Evolutionary conservation across 2,329 filamentous ascomycete genomes (phyloP), one percentile per base, ranked within the genome.

Genomic region (Capronia americana): DNA sequence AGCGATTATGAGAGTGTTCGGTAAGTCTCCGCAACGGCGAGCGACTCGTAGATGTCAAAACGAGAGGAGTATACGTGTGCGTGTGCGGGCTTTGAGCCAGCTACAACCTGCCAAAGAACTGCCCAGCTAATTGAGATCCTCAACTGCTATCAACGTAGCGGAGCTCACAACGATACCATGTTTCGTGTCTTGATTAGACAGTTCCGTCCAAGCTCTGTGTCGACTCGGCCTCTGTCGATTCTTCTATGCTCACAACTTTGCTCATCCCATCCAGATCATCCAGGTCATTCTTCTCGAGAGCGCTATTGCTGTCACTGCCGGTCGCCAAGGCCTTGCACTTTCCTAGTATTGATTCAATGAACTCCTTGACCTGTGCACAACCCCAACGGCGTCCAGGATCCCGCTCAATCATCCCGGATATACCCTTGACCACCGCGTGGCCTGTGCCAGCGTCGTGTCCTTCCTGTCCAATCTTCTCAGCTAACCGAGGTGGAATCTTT

Each of bases 361-460:
- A 73, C 34, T 74, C 69, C 59, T 76, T 77, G 23, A 80, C 75
- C 64, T 77, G 70, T 24, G 71, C 71, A 58, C 78, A 81, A 24
- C 70, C 69, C 79, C 77, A 82, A 62, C 80, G 74, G 38, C 67
- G 67, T 30, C 69, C 69, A 4, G 78, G 74, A 48, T 77, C 73
- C 3, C 75, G 75, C 7, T 79, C 75, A 61, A 82, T 72, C 80
- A 82, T 82, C 20, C 78, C 76, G 53, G 69, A 69, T 17, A 82
- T 79, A 63, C 79, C 81, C 34, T 62, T 66, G 64, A 73, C 75
- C 30, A 82, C 66, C 14, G 73, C 71, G 4, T 78, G 74, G 0
- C 76, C 75, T 6, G 79, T 59, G 4, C 64, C 73, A 2, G 73
- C 67, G 51, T 73, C 73, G 11, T 74, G 68, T 5, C 71, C 70